Base-by-base conservation (phyloP, 768 basidiomycete genomes). In the Tylopilus sp. region DNA sequence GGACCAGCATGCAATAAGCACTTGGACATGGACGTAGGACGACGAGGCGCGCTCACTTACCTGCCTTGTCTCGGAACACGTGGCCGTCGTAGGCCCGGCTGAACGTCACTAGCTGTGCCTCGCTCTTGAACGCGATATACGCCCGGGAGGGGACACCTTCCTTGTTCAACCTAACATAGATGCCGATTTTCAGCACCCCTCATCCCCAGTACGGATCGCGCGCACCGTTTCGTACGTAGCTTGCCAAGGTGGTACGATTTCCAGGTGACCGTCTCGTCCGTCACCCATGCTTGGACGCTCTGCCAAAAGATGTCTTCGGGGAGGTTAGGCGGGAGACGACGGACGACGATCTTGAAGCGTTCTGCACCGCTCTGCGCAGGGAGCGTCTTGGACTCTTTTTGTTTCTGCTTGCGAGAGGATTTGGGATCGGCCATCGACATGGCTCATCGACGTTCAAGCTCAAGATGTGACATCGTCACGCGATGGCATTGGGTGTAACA, bases 271-370 rank as follows among this genome's bases (percentile, higher is more conserved):
- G 85, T 81, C 31, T 91, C 85, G 17, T 88, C 85, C 1, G 81
- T 76, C 15, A 94, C 86, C 94, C 95, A 98, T 2, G 75, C 65
- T 47, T 83, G 76, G 3, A 94, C 91, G 55, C 89, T 91, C 61
- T 87, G 82, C 95, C 95, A 99, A 71, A 99, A 98, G 47, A 97
- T 71, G 2, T 83, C 83, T 60, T 94, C 93, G 4, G 95, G 95
- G 3, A 99, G 75, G 61, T 94, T 92, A 12, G 95, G 88, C 0
- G 95, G 95, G 5, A 98, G 75, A 35, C 91, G 74, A 39, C 95
- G 83, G 17, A 98, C 85, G 57, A 97, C 79, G 26, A 85, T 84
- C 77, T 99, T 98, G 60, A 93, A 72, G 5, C 88, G 81, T 55
- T 88, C 86, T 5, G 69, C 69, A 18, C 71, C 69, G 18, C 50